Conservation (phyloP, 2,329 filamentous ascomycete species). For the Cladophialophora carrionii region DNA sequence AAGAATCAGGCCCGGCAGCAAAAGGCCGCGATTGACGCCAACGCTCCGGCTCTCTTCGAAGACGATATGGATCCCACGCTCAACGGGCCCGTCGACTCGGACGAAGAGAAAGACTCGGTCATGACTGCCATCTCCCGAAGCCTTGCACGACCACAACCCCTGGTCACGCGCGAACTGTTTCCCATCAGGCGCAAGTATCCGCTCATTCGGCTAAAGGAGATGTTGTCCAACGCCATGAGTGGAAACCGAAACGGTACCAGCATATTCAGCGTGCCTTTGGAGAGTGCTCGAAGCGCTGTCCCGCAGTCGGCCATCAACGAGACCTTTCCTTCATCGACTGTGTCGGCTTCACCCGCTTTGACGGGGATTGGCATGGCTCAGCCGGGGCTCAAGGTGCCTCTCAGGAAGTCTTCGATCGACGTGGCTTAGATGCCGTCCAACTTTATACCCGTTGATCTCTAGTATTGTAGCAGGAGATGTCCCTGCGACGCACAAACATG, state of each 20-base stretch:
- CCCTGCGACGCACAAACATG: neutral
- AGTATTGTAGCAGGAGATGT: neutral
- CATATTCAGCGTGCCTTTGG: slow-evolving; percentile 45
- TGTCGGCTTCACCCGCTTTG: slow-evolving; percentile 30
- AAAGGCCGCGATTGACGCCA: slow-evolving; percentile 92
- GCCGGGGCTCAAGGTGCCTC: slow-evolving; percentile 27
- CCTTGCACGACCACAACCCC: slow-evolving; percentile 72
- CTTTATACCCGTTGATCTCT: neutral
- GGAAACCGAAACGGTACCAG: slow-evolving; percentile 49
- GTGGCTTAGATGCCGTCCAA: slow-evolving; percentile 21
- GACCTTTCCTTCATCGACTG: slow-evolving; percentile 24
- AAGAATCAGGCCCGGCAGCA: slow-evolving; percentile 99
- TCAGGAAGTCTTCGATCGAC: slow-evolving; percentile 34
- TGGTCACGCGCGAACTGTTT: slow-evolving; percentile 66
- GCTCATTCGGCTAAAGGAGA: slow-evolving; percentile 65
- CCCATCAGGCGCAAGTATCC: slow-evolving; percentile 60
- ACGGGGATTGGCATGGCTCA: slow-evolving; percentile 28
- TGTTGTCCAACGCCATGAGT: slow-evolving; percentile 63
- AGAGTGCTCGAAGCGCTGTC: slow-evolving; percentile 30
- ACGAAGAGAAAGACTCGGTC: slow-evolving; percentile 88
- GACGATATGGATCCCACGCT: slow-evolving; percentile 48
- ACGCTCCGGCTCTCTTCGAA: slow-evolving; percentile 66
- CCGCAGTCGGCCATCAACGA: slow-evolving; percentile 33
- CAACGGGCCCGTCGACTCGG: slow-evolving; percentile 75
- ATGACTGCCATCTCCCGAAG: slow-evolving; percentile 72